Evolutionary conservation across 169 alveolate genomes (phyloP).

Genomic region (Plasmodium knowlesi): DNA sequence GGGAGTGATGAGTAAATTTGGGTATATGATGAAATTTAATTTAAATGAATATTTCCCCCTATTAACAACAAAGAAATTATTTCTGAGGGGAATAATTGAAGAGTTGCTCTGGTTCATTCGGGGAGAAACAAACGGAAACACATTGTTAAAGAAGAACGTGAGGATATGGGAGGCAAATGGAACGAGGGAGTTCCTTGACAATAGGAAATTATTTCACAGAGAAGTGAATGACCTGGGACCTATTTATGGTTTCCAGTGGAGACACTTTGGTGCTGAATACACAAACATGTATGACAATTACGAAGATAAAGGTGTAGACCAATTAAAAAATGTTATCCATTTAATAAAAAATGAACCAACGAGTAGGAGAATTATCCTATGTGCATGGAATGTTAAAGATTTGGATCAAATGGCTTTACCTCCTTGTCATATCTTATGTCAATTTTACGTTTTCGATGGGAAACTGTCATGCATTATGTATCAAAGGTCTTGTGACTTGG

Average conservation of each 20-base stretch:
- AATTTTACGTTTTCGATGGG: slow-evolving; percentile 94
- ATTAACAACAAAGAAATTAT: slow-evolving; percentile 96
- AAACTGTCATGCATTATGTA: slow-evolving; percentile 96
- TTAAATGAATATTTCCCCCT: slow-evolving; percentile 94
- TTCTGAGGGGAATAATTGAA: slow-evolving; percentile 94
- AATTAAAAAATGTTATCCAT: slow-evolving; percentile 90
- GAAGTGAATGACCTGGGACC: slow-evolving; percentile 98
- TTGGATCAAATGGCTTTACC: slow-evolving; percentile 98
- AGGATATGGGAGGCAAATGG: slow-evolving; percentile 98
- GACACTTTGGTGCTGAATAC: slow-evolving; percentile 97
- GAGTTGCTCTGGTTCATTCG: slow-evolving; percentile 96
- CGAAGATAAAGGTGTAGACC: slow-evolving; percentile 95
- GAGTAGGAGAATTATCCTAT: slow-evolving; percentile 93
- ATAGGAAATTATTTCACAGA: slow-evolving; percentile 93
- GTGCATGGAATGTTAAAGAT: slow-evolving; percentile 98
- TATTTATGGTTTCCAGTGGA: slow-evolving; percentile 98
- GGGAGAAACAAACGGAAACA: slow-evolving; percentile 96
- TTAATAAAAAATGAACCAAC: slow-evolving; percentile 93
- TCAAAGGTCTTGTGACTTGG: slow-evolving; percentile 98
- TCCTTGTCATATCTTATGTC: slow-evolving; percentile 98
- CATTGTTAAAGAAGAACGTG: slow-evolving; percentile 92
- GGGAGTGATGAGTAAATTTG: slow-evolving; percentile 93
- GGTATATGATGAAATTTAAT: slow-evolving; percentile 95
- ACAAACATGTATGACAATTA: slow-evolving; percentile 90
- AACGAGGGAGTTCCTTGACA: slow-evolving; percentile 95